Base-by-base conservation (phyloP, 768 basidiomycete species). In the Russula griseocarnosa region DNA sequence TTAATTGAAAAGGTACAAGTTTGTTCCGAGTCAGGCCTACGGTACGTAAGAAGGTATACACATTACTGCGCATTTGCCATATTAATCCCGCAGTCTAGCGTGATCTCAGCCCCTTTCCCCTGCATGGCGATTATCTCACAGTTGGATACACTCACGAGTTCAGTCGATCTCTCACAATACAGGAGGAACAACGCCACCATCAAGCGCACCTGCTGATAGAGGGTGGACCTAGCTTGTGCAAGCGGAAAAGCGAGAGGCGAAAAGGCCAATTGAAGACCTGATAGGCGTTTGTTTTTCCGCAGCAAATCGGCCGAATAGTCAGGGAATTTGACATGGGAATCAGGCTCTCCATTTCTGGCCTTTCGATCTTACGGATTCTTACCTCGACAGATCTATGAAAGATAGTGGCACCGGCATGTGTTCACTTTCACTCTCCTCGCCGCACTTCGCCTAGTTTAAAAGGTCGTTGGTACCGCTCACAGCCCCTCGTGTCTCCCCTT, bases 31-130 rank as follows among this genome's bases (percentile, higher is more conserved):
- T 49, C 6, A 18, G 49, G 20, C 34, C 3, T n/a, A 14, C 20
- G 47, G 20, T 61, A 61, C 30, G 52, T 61, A 34, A 61, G 36
- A 26, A 5, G 5, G 47, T 16, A 30, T 46, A 6, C 4, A 14
- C 16, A 22, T 20, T 51, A 36, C 61, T 62, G 61, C 61, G 61
- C 36, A 62, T 55, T 50, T 62, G 18, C 61, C 61, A 14, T 38
- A 49, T 42, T 42, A 38, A 32, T 49, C 28, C 42, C 38, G 34
- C 34, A 34, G 34, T 34, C 3, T 16, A 38, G 38, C 16, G 16
- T 40, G 44, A 46, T 34, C 13, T n/a, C 34, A 26, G 20, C 28
- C 16, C 50, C 22, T 51, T 26, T 50, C 26, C 36, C 50, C 10
- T 11, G 11, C 16, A 11, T 5, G 0, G 10, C 22, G 4, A 49